A percentile compares a stretch with the other conserved stretches of the same genome.
Evolutionary conservation across 2,329 filamentous ascomycete genomes (phyloP).

Genomic region (Geoglossum cookeanum): DNA sequence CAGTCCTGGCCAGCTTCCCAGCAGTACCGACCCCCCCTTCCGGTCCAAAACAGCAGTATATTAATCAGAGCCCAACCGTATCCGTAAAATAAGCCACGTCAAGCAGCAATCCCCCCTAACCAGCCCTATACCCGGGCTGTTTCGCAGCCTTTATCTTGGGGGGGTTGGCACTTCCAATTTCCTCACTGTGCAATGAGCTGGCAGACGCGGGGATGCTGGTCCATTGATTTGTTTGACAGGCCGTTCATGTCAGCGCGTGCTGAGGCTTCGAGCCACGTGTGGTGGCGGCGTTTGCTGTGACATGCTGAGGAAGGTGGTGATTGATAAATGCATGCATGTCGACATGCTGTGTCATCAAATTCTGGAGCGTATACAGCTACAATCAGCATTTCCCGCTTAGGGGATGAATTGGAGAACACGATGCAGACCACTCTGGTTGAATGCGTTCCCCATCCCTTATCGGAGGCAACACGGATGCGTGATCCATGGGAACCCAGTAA

Average conservation of each 20-base stretch:
- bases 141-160: no score
- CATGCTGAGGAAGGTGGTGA: constrained; percentile 10
- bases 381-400: not conserved
- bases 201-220: constrained; percentile 10
- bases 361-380: constrained; percentile 8
- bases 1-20: no score
- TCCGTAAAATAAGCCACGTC: no score
- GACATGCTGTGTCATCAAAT: constrained; percentile 10
- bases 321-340: constrained; percentile 9
- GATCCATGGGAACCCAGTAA: constrained; percentile 18
- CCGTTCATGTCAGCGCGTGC: constrained; percentile 11
- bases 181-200: constrained; percentile 7
- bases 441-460: constrained; percentile 19
- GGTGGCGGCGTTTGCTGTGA: constrained; percentile 9
- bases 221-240: constrained; percentile 11
- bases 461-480: constrained; percentile 18
- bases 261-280: constrained; percentile 11
- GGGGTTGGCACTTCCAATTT: not conserved
- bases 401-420: constrained; percentile 9
- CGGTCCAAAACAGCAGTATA: no score
- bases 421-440: constrained; percentile 21
- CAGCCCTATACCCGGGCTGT: no score
- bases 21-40: no score
- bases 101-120: no score
- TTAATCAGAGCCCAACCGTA: not conserved